Evolutionary conservation across 2,329 filamentous ascomycete species (phyloP).

Genomic region (Exophiala calicioides): DNA sequence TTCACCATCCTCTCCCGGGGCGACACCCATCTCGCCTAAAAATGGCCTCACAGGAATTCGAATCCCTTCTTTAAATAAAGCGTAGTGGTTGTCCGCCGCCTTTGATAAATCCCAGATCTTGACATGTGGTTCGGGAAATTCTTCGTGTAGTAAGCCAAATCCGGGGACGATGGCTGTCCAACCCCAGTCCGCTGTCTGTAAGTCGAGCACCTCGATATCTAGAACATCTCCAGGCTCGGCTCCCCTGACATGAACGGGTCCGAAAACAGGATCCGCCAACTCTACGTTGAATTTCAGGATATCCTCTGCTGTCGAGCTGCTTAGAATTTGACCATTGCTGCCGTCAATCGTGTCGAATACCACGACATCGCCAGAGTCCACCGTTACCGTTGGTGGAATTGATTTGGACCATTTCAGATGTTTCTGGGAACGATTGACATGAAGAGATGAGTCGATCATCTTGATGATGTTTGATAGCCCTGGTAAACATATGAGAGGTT

Average conservation of each 20-base stretch:
- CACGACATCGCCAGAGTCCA: conserved; percentile 51
- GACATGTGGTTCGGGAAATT: conserved; percentile 47
- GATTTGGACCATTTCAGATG: conserved; percentile 54
- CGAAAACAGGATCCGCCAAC: conserved; percentile 49
- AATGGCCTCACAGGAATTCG: conserved; percentile 54
- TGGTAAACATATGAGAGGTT: too few relatives aligned
- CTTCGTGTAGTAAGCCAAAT: conserved; percentile 54
- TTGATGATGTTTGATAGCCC: too few relatives aligned
- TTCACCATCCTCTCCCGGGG: conserved; percentile 48
- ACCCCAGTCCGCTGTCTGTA: conserved; percentile 50
- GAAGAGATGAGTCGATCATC: too few relatives aligned
- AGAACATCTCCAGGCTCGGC: conserved; percentile 56
- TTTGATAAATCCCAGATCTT: conserved; percentile 53
- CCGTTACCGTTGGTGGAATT: conserved; percentile 47
- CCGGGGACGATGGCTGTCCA: conserved; percentile 56
- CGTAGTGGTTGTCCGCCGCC: conserved; percentile 35
- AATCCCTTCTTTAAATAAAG: conserved; percentile 52
- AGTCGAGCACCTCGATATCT: conserved; percentile 52
- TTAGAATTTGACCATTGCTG: conserved; percentile 43
- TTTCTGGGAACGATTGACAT: too few relatives aligned
- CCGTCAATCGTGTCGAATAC: conserved; percentile 48
- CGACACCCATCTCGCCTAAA: conserved; percentile 55
- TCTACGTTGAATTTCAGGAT: neutral
- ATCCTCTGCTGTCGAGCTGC: too few relatives aligned
- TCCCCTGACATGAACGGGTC: conserved; percentile 52